Evolutionary conservation across 208 protist genomes (phyloP).

Genomic region (Crithidia thermophila): DNA sequence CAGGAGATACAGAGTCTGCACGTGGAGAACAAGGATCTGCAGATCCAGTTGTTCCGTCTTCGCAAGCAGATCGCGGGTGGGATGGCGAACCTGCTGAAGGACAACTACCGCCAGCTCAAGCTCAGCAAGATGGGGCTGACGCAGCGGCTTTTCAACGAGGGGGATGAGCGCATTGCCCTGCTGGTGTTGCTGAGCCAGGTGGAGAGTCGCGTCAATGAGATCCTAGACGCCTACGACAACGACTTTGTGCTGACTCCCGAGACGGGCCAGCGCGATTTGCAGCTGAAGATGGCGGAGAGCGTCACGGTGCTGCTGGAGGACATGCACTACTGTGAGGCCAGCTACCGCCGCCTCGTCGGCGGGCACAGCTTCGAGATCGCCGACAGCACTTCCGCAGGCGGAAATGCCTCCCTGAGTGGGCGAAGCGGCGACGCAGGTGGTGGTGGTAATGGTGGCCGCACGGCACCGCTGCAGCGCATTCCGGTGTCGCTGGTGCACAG

Average conservation of each 20-base stretch:
- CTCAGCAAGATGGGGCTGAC: constrained; percentile 74
- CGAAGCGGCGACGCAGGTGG: background rate
- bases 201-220: constrained; percentile 84
- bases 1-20: constrained; percentile 64
- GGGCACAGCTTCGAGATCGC: background rate
- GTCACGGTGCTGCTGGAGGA: constrained; percentile 84
- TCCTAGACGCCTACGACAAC: constrained; percentile 80
- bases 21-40: constrained; percentile 89
- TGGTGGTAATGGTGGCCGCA: background rate
- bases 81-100: constrained; percentile 59
- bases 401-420: background rate
- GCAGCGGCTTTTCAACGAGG: constrained; percentile 76
- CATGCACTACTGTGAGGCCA: constrained; percentile 81
- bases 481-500: constrained; percentile 32
- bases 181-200: constrained; percentile 85
- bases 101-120: constrained; percentile 78
- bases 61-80: constrained; percentile 79
- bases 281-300: constrained; percentile 42
- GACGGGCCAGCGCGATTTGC: constrained; percentile 27
- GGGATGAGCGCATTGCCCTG: constrained; percentile 76
- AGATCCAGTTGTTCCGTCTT: constrained; percentile 83
- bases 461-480: constrained; percentile 5
- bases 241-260: constrained; percentile 65
- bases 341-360: constrained; percentile 72
- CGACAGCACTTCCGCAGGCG: background rate